These are phyloP conservation scores for Alternaria sp. DNA, from an alignment of 2,329 filamentous ascomycete genomes.

Conservation along the genomic window DNA sequence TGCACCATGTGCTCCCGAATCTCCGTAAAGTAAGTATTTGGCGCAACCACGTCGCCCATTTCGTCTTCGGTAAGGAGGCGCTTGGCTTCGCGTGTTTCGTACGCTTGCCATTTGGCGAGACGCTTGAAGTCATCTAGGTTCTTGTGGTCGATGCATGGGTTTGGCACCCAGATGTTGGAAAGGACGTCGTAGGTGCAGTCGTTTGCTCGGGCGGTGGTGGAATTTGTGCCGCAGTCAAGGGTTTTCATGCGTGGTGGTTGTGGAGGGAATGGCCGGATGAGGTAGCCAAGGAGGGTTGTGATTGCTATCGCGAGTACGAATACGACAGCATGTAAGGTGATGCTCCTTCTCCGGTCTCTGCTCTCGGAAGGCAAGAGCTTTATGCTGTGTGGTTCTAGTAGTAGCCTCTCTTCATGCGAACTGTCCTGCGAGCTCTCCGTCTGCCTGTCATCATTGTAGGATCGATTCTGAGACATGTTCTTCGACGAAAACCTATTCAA, in stretches of 20 bases:
- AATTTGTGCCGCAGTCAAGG: conserved; percentile 11
- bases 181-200: conserved; percentile 13
- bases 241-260: conserved; percentile 1
- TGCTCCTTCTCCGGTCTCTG: not conserved
- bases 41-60: conserved; percentile 11
- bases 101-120: not conserved
- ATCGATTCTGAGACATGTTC: not conserved
- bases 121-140: conserved; percentile 9
- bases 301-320: not conserved
- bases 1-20: conserved; percentile 15
- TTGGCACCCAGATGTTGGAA: conserved; percentile 12
- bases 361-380: not conserved
- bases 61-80: conserved; percentile 11
- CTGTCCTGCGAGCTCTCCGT: not conserved
- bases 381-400: not conserved
- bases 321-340: not conserved
- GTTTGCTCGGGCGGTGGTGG: not conserved
- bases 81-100: not conserved
- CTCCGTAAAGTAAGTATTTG: conserved; percentile 11
- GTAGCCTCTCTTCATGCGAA: not conserved
- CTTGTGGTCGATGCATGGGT: conserved; percentile 3
- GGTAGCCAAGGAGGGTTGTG: conserved; percentile 1
- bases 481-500: not conserved
- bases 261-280: not conserved
- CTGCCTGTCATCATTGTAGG: not conserved